phyloP scores from a whole-genome alignment of 208 protist genomes.

The Wallacemonas sp. region DNA sequence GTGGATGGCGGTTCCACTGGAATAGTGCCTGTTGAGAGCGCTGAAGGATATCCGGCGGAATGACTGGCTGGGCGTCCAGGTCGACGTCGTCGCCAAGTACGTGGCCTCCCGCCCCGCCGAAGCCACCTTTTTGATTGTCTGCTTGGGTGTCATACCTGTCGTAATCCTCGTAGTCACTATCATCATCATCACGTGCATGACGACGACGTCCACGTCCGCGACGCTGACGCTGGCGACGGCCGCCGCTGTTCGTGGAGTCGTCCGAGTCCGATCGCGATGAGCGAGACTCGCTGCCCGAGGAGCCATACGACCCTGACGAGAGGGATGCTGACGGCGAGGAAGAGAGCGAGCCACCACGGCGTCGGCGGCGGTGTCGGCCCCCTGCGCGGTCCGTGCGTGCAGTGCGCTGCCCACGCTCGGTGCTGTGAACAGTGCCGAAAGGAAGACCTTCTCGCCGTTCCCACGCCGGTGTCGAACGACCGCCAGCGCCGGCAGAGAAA shows the following conservation, averaged over 20 bases:
- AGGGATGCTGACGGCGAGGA: not conserved
- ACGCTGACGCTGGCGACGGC: not conserved
- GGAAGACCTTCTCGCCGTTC: not conserved
- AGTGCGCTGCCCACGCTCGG: not conserved
- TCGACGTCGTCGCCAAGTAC: slow-evolving; percentile 14
- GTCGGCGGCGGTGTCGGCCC: not conserved
- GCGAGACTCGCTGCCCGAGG: not conserved
- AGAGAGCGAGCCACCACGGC: not conserved
- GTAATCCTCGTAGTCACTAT: not conserved
- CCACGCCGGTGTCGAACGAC: not conserved
- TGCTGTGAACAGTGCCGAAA: slow-evolving; percentile 8
- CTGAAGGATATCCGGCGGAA: slow-evolving; percentile 50
- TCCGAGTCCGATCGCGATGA: not conserved
- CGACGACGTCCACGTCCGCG: not conserved
- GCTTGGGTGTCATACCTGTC: no score
- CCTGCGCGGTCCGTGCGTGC: not conserved
- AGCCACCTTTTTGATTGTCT: no score
- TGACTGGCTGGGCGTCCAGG: slow-evolving; percentile 58
- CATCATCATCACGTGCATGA: not conserved
- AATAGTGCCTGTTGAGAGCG: slow-evolving; percentile 23
- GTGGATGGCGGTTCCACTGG: slow-evolving; percentile 61
- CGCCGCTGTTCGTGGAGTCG: not conserved
- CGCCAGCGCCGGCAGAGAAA: not conserved
- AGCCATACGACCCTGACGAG: not conserved
- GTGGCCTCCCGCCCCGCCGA: not conserved